Evolutionary conservation across 2,329 filamentous ascomycete genomes (phyloP).

Genomic region (Capronia americana): DNA sequence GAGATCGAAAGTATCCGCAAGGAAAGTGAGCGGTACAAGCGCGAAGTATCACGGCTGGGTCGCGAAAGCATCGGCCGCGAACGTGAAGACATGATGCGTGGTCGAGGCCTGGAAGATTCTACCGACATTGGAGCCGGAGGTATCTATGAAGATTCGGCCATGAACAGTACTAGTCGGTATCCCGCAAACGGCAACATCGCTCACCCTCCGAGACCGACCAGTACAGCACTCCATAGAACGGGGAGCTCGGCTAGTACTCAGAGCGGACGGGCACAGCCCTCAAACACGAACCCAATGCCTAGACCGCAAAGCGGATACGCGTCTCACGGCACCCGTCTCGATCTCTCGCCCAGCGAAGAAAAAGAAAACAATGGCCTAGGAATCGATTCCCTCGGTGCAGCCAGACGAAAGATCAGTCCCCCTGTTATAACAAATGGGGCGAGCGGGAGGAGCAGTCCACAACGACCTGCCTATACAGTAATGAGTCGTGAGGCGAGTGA

Average conservation of each 20-base stretch:
- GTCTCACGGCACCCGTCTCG: conserved; percentile 20
- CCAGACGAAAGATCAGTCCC: conserved; percentile 54
- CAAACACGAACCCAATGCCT: conserved; percentile 30
- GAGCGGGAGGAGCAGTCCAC: conserved; percentile 44
- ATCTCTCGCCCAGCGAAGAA: conserved; percentile 69
- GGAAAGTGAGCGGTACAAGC: conserved; percentile 92
- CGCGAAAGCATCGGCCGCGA: conserved; percentile 49
- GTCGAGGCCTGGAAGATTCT: conserved; percentile 49
- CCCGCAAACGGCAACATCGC: conserved; percentile 35
- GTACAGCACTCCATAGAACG: conserved; percentile 36
- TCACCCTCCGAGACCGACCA: conserved; percentile 30
- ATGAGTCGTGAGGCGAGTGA: conserved; percentile 19
- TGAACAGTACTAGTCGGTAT: conserved; percentile 36
- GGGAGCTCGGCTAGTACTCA: conserved; percentile 36
- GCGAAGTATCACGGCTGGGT: conserved; percentile 69
- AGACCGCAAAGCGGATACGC: conserved; percentile 47
- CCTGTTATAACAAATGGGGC: conserved; percentile 46
- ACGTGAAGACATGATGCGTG: conserved; percentile 37
- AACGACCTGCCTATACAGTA: conserved; percentile 34
- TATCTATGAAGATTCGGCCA: conserved; percentile 47
- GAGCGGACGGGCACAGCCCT: conserved; percentile 22
- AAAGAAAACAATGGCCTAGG: conserved; percentile 69
- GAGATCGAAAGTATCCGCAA: conserved; percentile 82
- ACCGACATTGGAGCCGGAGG: conserved; percentile 58
- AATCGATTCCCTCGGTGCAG: conserved; percentile 41